Evolutionary conservation across 2,329 filamentous ascomycete genomes (phyloP).

Genomic region (Cordyceps cateniannulata): DNA sequence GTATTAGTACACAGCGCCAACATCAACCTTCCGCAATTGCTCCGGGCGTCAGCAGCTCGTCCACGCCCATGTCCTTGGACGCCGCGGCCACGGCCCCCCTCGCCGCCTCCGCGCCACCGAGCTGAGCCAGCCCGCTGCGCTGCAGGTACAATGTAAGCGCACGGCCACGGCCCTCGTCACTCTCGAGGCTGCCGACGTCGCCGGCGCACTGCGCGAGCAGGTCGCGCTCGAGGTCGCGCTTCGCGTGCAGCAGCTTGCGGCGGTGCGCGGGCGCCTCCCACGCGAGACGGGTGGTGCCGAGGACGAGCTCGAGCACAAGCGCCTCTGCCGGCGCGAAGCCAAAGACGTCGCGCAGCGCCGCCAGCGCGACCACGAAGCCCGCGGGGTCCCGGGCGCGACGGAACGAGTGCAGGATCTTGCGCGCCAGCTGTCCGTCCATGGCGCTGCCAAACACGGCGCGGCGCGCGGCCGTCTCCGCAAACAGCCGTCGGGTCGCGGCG

Average conservation of each 20-base stretch:
- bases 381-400: constrained; percentile 37
- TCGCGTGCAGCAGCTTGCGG: constrained; percentile 35
- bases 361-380: constrained; percentile 40
- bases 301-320: constrained; percentile 39
- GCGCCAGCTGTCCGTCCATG: constrained; percentile 41
- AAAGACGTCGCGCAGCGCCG: constrained; percentile 36
- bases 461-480: constrained; percentile 44
- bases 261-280: constrained; percentile 35
- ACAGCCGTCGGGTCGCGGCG: constrained; percentile 34
- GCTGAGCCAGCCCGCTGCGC: constrained; percentile 28
- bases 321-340: constrained; percentile 38
- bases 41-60: constrained; percentile 24
- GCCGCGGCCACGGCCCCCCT: constrained; percentile 25
- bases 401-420: constrained; percentile 45
- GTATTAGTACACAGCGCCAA: neutral
- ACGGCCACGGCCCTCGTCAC: constrained; percentile 32
- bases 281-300: constrained; percentile 37
- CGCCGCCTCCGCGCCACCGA: constrained; percentile 19
- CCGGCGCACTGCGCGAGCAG: constrained; percentile 24
- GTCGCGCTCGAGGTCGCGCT: constrained; percentile 35
- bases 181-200: constrained; percentile 30
- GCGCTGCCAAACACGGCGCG: constrained; percentile 37
- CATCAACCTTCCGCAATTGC: neutral
- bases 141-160: constrained; percentile 32
- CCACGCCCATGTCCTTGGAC: constrained; percentile 38